Conservation (phyloP, 306 rosid genomes). For the Lathyrus oleraceus region DNA sequence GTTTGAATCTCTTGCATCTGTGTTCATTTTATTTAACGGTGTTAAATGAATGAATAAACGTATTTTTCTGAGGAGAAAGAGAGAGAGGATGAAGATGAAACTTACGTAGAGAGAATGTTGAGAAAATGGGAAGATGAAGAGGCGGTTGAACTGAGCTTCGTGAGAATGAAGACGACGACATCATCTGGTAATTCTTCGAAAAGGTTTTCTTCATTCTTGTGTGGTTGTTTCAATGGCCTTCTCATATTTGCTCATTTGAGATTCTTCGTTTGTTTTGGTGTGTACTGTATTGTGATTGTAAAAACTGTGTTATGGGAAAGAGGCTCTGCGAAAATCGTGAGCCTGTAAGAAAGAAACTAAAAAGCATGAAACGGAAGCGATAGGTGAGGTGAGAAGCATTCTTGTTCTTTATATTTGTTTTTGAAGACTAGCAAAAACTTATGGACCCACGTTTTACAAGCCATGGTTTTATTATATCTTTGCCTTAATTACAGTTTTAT, state of each 20-base stretch:
- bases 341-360: neutral
- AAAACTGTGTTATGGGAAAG: too few relatives aligned
- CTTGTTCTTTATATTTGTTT: constrained; percentile 1
- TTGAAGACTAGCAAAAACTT: neutral
- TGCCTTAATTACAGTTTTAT: too few relatives aligned
- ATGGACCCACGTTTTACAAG: constrained; percentile 8
- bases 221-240: constrained; percentile 34
- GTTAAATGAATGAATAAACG: too few relatives aligned
- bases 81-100: neutral
- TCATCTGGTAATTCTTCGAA: constrained; percentile 74
- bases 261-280: neutral
- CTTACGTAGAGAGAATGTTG: constrained; percentile 61
- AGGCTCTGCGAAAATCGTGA: too few relatives aligned
- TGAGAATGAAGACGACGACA: constrained; percentile 59
- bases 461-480: neutral
- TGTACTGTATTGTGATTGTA: too few relatives aligned
- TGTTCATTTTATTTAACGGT: too few relatives aligned
- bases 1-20: constrained; percentile 78
- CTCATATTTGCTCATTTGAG: constrained; percentile 28
- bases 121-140: constrained; percentile 68
- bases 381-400: neutral
- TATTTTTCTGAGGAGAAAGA: too few relatives aligned
- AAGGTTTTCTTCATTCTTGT: constrained; percentile 41
- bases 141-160: constrained; percentile 69
- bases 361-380: constrained; percentile 8